phyloP scores from a whole-genome alignment of 78 protist genomes.

The Dictyostelium purpureum region DNA sequence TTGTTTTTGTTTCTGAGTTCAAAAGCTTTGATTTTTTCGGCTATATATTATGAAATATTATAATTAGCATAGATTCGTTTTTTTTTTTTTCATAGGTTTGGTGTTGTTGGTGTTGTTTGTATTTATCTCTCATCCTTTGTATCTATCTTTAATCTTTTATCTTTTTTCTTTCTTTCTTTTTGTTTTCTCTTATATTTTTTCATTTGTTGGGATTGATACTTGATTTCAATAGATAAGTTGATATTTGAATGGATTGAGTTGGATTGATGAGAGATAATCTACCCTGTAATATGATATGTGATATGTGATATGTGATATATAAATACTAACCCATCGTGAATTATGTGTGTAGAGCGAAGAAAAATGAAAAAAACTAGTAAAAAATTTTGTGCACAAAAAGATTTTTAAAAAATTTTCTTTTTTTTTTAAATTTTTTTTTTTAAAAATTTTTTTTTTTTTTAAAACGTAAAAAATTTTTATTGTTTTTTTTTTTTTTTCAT shows the following conservation, averaged over 20 bases:
- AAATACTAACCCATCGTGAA: constrained; percentile 18
- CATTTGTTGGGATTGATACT: too few species aligned
- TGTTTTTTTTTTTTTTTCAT: too few species aligned
- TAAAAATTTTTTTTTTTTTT: background rate
- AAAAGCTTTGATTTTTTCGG: constrained; percentile 73
- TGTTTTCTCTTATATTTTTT: too few species aligned
- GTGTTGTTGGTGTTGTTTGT: too few species aligned
- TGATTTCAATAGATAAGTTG: too few species aligned
- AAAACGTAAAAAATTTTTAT: too few species aligned
- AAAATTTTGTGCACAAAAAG: background rate
- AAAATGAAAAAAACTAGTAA: background rate
- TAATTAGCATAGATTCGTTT: background rate
- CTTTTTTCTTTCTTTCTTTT: too few species aligned
- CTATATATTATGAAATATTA: background rate
- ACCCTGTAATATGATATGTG: background rate
- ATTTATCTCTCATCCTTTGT: too few species aligned
- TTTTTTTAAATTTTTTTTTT: background rate
- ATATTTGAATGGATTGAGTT: too few species aligned
- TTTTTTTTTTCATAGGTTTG: background rate
- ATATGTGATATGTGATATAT: background rate
- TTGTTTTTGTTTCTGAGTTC: constrained; percentile 73
- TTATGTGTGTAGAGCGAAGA: background rate
- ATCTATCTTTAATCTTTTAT: too few species aligned
- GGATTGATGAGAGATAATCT: too few species aligned
- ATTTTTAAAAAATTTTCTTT: background rate